Evolutionary conservation across 805 yeast species (phyloP).

Genomic region (Hanseniaspora lindneri): DNA sequence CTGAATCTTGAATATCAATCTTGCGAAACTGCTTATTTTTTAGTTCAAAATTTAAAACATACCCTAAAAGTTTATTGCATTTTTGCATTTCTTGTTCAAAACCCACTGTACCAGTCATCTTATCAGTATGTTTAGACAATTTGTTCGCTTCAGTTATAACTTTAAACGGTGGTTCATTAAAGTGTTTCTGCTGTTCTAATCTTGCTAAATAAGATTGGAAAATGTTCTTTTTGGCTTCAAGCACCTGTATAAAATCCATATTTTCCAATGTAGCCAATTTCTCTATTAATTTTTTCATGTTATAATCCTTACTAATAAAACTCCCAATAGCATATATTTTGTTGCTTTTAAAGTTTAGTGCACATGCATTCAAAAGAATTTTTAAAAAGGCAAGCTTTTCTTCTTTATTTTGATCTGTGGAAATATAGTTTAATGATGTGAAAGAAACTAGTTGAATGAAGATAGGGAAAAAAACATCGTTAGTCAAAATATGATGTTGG

Average conservation of each 20-base stretch:
- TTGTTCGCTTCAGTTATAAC: no score
- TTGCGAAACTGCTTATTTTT: slow-evolving; percentile 22
- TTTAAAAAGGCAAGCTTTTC: slow-evolving; percentile 12
- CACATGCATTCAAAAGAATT: neutral
- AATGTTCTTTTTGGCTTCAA: neutral
- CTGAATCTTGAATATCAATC: slow-evolving; percentile 20
- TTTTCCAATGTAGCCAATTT: slow-evolving; percentile 15
- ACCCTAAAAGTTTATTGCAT: neutral
- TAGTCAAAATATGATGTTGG: slow-evolving; percentile 5
- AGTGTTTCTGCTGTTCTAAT: no score
- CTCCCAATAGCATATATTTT: neutral
- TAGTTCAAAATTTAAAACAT: slow-evolving; percentile 22
- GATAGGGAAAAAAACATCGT: neutral
- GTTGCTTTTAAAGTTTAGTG: neutral
- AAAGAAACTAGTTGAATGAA: slow-evolving; percentile 7
- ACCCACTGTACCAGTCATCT: no score
- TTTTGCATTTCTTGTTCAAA: no score
- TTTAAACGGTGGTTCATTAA: no score
- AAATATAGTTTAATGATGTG: neutral
- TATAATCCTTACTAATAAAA: slow-evolving; percentile 10
- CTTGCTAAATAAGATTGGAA: neutral
- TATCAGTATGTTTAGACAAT: no score
- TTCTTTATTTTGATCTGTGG: neutral
- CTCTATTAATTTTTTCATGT: slow-evolving; percentile 16
- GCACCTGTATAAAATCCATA: neutral